Conservation (phyloP, 2,329 filamentous ascomycete genomes). For the Trichoderma koningii region DNA sequence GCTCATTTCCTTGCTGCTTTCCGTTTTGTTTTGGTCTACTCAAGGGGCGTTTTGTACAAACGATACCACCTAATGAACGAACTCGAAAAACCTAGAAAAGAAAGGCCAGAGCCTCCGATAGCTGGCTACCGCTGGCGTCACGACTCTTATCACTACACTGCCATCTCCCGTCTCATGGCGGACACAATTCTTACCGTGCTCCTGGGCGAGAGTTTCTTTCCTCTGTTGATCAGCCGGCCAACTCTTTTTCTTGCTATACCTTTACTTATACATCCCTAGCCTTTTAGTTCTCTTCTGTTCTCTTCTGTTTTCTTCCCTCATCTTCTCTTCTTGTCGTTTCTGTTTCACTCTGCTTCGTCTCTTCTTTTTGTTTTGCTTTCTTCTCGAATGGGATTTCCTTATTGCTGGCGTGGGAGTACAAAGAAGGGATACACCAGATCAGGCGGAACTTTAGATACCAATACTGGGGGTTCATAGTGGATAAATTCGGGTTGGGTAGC, state of each 20-base stretch:
- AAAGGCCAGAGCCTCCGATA: not conserved
- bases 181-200: not conserved
- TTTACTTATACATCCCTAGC: no score
- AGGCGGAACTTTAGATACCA: slow-evolving; percentile 20
- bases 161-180: not conserved
- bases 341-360: not conserved
- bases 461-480: slow-evolving; percentile 18
- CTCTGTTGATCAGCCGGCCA: slow-evolving; percentile 18
- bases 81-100: not conserved
- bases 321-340: not conserved
- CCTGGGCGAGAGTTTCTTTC: slow-evolving; percentile 11
- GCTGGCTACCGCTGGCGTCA: not conserved
- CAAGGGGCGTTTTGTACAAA: slow-evolving; percentile 17
- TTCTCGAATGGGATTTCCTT: not conserved
- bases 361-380: not conserved
- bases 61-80: slow-evolving; percentile 16
- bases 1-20: slow-evolving; percentile 9
- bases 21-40: slow-evolving; percentile 3
- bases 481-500: slow-evolving; percentile 21
- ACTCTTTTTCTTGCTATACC: not conserved
- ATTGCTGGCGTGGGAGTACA: slow-evolving; percentile 17
- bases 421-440: slow-evolving; percentile 22
- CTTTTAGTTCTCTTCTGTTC: not conserved
- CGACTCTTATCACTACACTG: not conserved
- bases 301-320: not conserved